Evolutionary conservation across 345 rosid species (phyloP).

Genomic region (Theobroma cacao): DNA sequence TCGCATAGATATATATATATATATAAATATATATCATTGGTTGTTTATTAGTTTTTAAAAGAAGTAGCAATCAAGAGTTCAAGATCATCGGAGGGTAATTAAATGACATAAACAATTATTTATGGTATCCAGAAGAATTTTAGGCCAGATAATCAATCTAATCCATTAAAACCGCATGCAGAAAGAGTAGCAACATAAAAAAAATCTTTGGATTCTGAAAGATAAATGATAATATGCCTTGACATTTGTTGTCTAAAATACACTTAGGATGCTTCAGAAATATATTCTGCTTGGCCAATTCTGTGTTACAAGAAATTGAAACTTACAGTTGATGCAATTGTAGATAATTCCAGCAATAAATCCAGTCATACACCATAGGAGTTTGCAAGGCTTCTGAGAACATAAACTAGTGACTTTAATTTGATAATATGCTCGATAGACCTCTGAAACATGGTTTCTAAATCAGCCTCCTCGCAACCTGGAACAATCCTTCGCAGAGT

Average conservation of each 20-base stretch:
- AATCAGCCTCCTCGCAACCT: conserved; percentile 40
- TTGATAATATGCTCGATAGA: conserved; percentile 42
- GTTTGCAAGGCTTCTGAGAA: conserved; percentile 37
- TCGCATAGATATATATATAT: too few species aligned
- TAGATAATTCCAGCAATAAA: neutral
- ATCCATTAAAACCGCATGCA: neutral
- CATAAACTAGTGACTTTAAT: conserved; percentile 40
- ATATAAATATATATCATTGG: too few species aligned
- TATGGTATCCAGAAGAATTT: neutral
- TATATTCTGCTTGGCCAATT: neutral
- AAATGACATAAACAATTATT: neutral
- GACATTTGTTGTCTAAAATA: neutral
- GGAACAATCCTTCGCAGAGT: conserved; percentile 43
- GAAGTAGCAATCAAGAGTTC: neutral
- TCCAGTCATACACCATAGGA: conserved; percentile 22
- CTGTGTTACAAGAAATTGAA: neutral
- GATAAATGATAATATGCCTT: neutral
- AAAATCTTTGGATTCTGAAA: neutral
- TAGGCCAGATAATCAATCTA: neutral
- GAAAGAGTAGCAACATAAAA: neutral
- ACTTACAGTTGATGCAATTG: conserved; percentile 12
- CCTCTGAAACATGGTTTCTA: conserved; percentile 44
- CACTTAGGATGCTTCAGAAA: neutral
- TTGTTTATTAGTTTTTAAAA: neutral
- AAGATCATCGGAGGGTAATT: neutral